A percentile compares a stretch with the other conserved stretches of the same genome.
These are phyloP conservation scores for Coemansia sp. DNA, from an alignment of 192 early-diverging fungal genomes.

Conservation along the genomic window DNA sequence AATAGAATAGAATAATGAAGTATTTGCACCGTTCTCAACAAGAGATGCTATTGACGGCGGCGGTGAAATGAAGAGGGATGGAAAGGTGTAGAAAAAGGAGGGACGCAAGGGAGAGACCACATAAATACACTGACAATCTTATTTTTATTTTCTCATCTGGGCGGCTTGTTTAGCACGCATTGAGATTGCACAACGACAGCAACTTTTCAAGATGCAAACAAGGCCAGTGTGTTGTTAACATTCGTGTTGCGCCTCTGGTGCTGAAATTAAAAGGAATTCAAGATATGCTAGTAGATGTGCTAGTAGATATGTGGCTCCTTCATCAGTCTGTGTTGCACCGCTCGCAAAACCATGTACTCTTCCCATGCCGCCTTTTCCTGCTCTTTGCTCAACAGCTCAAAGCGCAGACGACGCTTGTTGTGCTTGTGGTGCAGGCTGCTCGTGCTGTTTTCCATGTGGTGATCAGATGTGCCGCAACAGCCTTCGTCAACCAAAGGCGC, in stretches of 20 bases:
- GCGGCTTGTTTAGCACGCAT: no score
- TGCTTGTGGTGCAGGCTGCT: conserved; percentile 6
- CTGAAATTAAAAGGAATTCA: neutral
- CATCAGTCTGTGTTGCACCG: conserved; percentile 38
- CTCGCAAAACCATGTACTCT: conserved; percentile 47
- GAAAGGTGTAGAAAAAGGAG: neutral
- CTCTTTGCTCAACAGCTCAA: conserved; percentile 41
- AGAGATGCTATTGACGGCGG: neutral
- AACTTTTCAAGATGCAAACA: no score
- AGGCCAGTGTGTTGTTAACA: neutral
- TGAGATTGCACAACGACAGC: no score
- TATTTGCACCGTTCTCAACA: neutral
- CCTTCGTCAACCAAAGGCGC: neutral
- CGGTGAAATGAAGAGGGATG: neutral
- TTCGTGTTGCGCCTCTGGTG: neutral
- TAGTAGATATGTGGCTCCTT: conserved; percentile 18
- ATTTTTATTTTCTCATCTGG: no score
- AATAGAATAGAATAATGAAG: neutral
- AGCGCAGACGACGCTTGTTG: conserved; percentile 9
- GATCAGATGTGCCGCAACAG: neutral
- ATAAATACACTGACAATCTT: neutral
- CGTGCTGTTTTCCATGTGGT: conserved; percentile 3
- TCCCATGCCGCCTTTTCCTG: conserved; percentile 51
- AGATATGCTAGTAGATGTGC: neutral
- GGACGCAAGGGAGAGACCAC: neutral